Percentiles rank a stretch among this genome's conserved stretches.
These are phyloP conservation scores for Pestalotiopsis fici DNA, from an alignment of 2,329 filamentous ascomycete genomes.

Conservation along the genomic window DNA sequence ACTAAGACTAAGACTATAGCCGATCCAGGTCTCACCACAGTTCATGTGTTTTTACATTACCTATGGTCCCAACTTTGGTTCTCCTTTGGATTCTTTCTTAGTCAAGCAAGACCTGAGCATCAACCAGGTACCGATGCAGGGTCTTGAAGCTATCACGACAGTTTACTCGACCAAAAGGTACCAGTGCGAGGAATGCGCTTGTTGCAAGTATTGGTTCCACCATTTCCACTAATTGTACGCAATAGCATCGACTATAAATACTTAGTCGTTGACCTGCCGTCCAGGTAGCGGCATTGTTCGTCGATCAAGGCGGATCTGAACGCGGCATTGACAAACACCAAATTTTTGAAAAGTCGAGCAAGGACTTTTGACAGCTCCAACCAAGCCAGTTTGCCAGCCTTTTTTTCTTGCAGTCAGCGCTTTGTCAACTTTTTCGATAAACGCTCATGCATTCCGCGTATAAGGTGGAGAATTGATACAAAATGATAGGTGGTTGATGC, in stretches of 20 bases:
- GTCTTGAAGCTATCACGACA: neutral
- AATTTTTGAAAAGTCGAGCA: neutral
- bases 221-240: neutral
- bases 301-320: neutral
- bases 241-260: neutral
- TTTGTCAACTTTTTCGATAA: neutral
- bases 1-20: neutral
- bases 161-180: neutral
- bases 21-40: neutral
- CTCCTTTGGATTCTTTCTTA: neutral
- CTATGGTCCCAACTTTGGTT: neutral
- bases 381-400: too few species aligned
- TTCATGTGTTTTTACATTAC: neutral
- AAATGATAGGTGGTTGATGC: neutral
- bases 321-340: neutral
- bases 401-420: too few species aligned
- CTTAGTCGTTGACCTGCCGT: neutral
- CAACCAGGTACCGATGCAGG: neutral
- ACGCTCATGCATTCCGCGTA: neutral
- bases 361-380: neutral
- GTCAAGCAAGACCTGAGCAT: neutral
- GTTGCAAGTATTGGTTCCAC: neutral
- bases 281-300: neutral
- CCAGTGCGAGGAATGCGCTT: neutral
- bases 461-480: neutral